Base-by-base conservation (phyloP, 2,329 filamentous ascomycete genomes). In the Rasamsonia emersonii region DNA sequence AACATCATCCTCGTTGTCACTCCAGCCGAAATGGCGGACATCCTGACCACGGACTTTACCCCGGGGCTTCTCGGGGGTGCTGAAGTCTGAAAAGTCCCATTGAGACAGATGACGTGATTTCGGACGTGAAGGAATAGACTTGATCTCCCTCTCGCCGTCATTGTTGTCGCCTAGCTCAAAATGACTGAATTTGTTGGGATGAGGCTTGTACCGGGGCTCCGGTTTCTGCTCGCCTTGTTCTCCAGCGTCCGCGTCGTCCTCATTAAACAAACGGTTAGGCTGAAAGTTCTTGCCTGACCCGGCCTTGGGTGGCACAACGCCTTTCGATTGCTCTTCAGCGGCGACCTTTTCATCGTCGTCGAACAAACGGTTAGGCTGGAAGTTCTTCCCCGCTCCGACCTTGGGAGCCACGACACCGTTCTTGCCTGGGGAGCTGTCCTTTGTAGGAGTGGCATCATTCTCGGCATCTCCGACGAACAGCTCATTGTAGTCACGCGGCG, bases 71-170 rank as follows among this genome's bases (percentile, higher is more conserved):
- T 80, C 73, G 0, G 89, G 89, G 0, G 88, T 94, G 10, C 67
- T 65, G 48, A 93, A 93, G 60, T 94, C 86, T 39, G 85, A 76
- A 58, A 96, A 96, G 29, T 77, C 77, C 86, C 89, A 95, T 40
- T 84, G 79, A 42, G 77, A 77, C 37, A 70, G 65, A 53, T 85
- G 79, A 33, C 69, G 67, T 50, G 45, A 44, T 26, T 51, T 50
- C 11, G 49, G 45, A 10, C 51, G 55, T 3, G 41, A 44, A 33
- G 47, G 39, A 33, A 35, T 37, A 7, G 39, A 27, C 37, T 58
- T 51, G 18, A 49, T 24, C 32, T 57, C 53, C 10, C 38, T 44
- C 5, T 41, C 40, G 20, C 39, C 43, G 32, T 57, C 43, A 30
- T 56, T 49, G 26, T 56, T 50, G 11, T 28, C 54, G 20, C 52